Evolutionary conservation across 176 grass and related monocot species (phyloP), one percentile per base, ranked within the genome.

Genomic region (Cenchrus purpureus): DNA sequence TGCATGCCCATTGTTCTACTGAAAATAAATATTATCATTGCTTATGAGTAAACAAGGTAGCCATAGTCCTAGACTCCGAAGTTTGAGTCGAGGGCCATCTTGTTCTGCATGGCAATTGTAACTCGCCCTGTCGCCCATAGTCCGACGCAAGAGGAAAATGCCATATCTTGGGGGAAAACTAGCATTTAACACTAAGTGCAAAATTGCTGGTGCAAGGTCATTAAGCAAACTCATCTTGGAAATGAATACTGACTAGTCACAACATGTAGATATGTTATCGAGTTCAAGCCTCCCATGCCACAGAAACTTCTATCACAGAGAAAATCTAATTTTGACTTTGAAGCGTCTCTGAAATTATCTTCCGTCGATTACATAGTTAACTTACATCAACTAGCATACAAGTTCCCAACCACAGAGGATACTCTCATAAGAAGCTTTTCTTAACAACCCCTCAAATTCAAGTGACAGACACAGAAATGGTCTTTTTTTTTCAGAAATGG

Each of bases 381-480:
- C 67, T 82, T 82, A 73, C 83, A 90, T 73, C 17, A 49, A 55
- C 58, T 59, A 79, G 54, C 32, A 81, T 34, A 86, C 56, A 45
- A 16, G 31, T 29, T 4, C 19, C 17, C 49, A 25, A 29, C 34
- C 4, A 40, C 22, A 14, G 10, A 0, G 25, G 54, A 73, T 78
- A 78, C 16, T 55, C 15, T 75, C 54, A 58, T 50, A 72, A 0
- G 17, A 83, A 73, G 50, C 52, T 25, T 74, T 53, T 58, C 58
- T 73, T 45, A 83, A 83, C 67, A 78, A 65, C 19, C 28, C 16
- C 25, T 73, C 29, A 44, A 64, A 63, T 79, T 67, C 78, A 80
- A 45, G 54, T 29, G 14, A 71, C 68, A 80, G 8, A 17, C 56
- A 46, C 12, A 71, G 22, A 25, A 25, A 25, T 25, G 22, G 22